Evolutionary conservation across 2,329 filamentous ascomycete genomes (phyloP).

Genomic region (Arthrobotrys conoides): DNA sequence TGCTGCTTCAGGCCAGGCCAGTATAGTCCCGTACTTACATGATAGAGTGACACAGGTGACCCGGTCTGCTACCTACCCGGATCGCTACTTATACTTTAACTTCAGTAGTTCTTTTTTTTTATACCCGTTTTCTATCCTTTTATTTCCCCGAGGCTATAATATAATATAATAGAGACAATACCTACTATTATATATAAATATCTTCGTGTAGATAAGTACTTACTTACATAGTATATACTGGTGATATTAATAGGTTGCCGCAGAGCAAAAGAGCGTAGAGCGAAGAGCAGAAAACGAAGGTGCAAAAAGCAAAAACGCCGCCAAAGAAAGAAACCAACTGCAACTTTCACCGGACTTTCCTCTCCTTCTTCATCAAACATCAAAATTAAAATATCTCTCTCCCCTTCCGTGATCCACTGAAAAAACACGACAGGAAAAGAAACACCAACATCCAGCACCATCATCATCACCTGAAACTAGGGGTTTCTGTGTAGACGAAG

Average conservation of each 20-base stretch:
- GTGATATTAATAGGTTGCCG: conserved; percentile 4
- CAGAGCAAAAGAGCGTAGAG: background rate
- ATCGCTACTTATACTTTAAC: background rate
- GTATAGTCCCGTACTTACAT: background rate
- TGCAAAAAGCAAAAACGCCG: conserved; percentile 42
- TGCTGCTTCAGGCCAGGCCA: background rate
- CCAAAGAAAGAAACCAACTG: conserved; percentile 32
- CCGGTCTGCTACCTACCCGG: background rate
- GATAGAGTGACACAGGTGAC: background rate
- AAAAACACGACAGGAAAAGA: conserved; percentile 6
- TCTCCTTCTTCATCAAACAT: conserved; percentile 56
- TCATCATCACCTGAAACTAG: background rate
- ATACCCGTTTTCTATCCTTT: too few species aligned
- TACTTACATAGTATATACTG: too few species aligned
- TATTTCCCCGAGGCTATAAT: too few species aligned
- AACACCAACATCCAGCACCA: background rate
- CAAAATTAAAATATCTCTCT: conserved; percentile 36
- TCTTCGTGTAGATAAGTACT: too few species aligned
- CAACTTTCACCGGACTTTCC: conserved; percentile 46
- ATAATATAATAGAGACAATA: too few species aligned
- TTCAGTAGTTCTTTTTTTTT: background rate
- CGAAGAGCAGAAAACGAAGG: background rate
- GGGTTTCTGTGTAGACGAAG: conserved; percentile 4
- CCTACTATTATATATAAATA: background rate
- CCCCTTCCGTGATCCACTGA: conserved; percentile 2